Evolutionary conservation across 352 stramenopile species (phyloP), one percentile per base, ranked within the genome.

Genomic region (Pythium rhizo-oryzae): DNA sequence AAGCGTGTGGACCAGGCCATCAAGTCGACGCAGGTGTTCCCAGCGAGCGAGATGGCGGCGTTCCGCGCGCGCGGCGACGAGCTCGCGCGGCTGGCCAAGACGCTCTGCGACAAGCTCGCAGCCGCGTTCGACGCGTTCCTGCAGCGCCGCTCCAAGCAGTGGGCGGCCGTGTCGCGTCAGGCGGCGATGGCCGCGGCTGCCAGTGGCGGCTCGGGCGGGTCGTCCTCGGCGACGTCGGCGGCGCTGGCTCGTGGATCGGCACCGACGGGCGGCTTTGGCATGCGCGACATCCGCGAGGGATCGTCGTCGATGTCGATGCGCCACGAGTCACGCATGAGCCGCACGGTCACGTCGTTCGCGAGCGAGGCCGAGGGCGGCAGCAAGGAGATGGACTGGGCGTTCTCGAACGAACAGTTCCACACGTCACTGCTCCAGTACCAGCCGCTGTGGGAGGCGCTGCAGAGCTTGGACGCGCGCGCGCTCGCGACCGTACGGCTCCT

Each of bases 391-490:
- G 81, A 93, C 56, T 93, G 82, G 82, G 69, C 61, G 7, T 88
- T 93, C 67, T 78, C 72, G 8, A 90, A 84, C 49, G 80, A 90
- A n/a, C 66, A 52, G 19, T 80, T 91, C 23, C 85, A 93, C 55
- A 69, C 50, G 1, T 53, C 75, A 1, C 51, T 90, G 19, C 51
- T 74, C 0, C 71, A 83, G 44, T 91, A 88, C 59, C 71, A 86
- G 70, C 62, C 67, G 18, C 60, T 90, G 6, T 71, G 88, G 19
- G 67, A 70, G 8, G 57, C 68, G 19, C 25, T 91, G 12, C 67
- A 81, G 23, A 82, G 75, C 11, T 67, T 93, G 19, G 79, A 90
- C 12, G 13, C 69, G 16, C 72, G 78, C 4, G 72, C 75, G 0
- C 62, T 85, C 7, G 37, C 43, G 1, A 58, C 61, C 9, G 33